Evolutionary conservation across 495 filamentous ascomycete species (phyloP), one percentile per base, ranked within the genome.

Genomic region (Penicillium roqueforti): DNA sequence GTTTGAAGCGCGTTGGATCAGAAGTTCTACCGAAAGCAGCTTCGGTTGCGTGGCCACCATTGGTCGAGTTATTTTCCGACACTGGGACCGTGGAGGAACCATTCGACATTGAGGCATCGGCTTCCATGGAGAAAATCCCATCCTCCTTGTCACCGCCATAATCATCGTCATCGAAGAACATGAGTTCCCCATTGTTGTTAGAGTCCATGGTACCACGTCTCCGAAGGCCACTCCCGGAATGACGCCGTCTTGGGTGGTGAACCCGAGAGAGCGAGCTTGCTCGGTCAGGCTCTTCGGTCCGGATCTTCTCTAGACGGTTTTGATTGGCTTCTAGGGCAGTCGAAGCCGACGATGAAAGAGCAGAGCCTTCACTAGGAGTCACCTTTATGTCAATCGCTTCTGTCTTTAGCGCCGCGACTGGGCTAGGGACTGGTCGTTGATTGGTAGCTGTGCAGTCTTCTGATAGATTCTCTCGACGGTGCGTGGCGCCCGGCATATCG

Each of bases 161-260:
- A 6, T 84, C 90, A 38, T 88, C 88, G 51, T 96, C 89, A 58
- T 92, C 89, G 55, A 87, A 91, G 59, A 88, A 95, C 65, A 92
- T 80, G 6, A 95, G 75, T 40, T 87, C 81, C n/a, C 86, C 81
- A 16, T 81, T 76, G 18, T 81, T 74, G n/a, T 70, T 64, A 13
- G 73, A 73, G 25, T 77, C 76, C 10, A 92, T 80, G 53, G 85
- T 85, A 42, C 74, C 69, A 16, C 83, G 86, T 64, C 88, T 78
- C 34, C 84, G 83, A 32, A 95, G 75, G 16, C 88, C 87, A 53
- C 86, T 85, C 20, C 88, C 89, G 7, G 90, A 95, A 68, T 91
- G 91, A 28, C 90, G 83, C 49, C 90, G 70, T 37, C 81, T 62
- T 11, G 74, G 57, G 22, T 66, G 68, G 39, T 58, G 13, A 3